Base-by-base conservation (phyloP, 2,329 filamentous ascomycete genomes). In the Ophiosphaerella herpotricha region DNA sequence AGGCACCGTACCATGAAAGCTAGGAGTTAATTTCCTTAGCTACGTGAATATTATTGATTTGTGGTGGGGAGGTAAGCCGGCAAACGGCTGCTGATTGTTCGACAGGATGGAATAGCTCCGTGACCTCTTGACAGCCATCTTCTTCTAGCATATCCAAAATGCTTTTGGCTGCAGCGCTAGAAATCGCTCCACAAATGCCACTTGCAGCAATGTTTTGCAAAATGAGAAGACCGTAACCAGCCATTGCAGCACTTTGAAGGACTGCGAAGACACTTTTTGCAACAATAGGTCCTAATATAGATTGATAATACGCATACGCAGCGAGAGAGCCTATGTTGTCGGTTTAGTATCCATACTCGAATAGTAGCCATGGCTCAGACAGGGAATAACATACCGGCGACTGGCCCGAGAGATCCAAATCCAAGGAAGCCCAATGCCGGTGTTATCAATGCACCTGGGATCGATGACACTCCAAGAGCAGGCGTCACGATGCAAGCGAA, bases 231-330 rank as follows among this genome's bases (percentile, higher is more conserved):
- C 55, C 53, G 11, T 37, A 38, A 4, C 61, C 61, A 2, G 57
- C 61, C n/a, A 51, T 50, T 21, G 41, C 56, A 14, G 63, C 61
- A 39, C 61, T 63, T 35, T 63, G 59, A 5, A 63, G 44, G 18
- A 58, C 31, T 0, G 60, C 53, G 40, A 64, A 64, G 0, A 44
- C 16, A 23, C 59, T 59, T 5, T 50, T 49, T 33, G 56, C 50
- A 16, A 46, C 52, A 7, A 63, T 54, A n/a, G 43, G 47, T 2
- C 57, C 61, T 7, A 59, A 52, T 2, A 40, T 32, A 12, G 61
- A 36, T 23, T 66, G 60, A 12, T 21, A 34, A 4, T 18, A 37
- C 6, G 59, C 57, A 4, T 18, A 37, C 6, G 59, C 57, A 18
- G 62, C 61, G 16, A 26, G 12, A n/a, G 57, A 57, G 4, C 53